Conservation (phyloP, 2,329 filamentous ascomycete species). For the Phialocephala sp. region DNA sequence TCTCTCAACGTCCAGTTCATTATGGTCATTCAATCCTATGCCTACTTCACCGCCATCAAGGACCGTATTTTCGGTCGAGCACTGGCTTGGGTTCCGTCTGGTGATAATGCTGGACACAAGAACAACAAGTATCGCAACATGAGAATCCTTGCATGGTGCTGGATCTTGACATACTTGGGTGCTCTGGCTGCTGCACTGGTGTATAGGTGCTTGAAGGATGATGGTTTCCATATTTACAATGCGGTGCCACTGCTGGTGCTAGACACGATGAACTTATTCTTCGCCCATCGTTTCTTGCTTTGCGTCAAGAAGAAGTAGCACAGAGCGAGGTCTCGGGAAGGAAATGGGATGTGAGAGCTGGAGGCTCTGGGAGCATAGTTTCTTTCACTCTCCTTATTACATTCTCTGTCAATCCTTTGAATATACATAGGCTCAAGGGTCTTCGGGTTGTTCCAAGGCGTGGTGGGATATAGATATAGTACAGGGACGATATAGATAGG, state of each 20-base stretch:
- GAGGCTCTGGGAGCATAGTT: not conserved
- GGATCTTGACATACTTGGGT: slow-evolving; percentile 18
- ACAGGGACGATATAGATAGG: not conserved
- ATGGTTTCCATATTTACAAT: slow-evolving; percentile 19
- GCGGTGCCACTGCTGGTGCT: slow-evolving; percentile 16
- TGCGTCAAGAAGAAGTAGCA: slow-evolving; percentile 16
- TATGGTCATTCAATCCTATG: slow-evolving; percentile 25
- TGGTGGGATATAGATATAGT: not conserved
- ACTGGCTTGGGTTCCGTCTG: slow-evolving; percentile 20
- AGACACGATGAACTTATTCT: slow-evolving; percentile 22
- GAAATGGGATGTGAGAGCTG: slow-evolving; percentile 2
- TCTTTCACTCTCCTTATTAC: not conserved
- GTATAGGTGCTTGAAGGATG: slow-evolving; percentile 14
- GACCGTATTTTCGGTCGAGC: slow-evolving; percentile 19
- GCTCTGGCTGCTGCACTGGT: slow-evolving; percentile 13
- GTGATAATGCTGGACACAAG: slow-evolving; percentile 16
- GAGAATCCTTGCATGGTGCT: slow-evolving; percentile 22
- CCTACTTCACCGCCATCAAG: slow-evolving; percentile 21
- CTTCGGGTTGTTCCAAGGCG: not conserved
- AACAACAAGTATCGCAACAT: slow-evolving; percentile 24
- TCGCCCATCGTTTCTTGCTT: slow-evolving; percentile 21
- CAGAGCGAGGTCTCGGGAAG: not conserved
- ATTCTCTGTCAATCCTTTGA: not conserved
- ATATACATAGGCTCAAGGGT: not conserved
- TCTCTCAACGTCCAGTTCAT: slow-evolving; percentile 23